A percentile compares a stretch with the other conserved stretches of the same genome.
phyloP scores from a whole-genome alignment of 805 yeast species.

The Nakazawaea anatomiae region DNA sequence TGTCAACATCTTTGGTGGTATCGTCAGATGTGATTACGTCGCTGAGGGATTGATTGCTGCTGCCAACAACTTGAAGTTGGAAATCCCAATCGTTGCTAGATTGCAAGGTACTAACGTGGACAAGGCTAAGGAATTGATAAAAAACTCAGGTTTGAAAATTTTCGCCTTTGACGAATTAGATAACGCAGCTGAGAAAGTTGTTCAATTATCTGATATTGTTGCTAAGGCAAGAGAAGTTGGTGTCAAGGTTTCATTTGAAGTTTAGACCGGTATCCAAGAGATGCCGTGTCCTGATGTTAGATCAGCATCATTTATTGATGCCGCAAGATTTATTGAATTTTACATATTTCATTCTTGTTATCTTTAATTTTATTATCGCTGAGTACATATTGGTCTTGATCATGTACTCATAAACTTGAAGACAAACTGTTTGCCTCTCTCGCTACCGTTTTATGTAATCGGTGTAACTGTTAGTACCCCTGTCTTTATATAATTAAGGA shows the following conservation, averaged over 20 bases:
- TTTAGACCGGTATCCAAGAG: neutral
- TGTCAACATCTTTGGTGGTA: constrained; percentile 98
- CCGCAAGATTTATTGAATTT: no score
- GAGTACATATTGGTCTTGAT: no score
- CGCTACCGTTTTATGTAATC: no score
- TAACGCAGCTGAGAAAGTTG: constrained; percentile 95
- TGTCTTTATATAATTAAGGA: no score
- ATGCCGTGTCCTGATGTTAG: no score
- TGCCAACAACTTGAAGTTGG: constrained; percentile 83
- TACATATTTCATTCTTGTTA: no score
- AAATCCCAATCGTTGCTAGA: constrained; percentile 95
- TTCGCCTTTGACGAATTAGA: constrained; percentile 89
- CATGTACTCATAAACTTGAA: no score
- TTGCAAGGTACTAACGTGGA: constrained; percentile 96
- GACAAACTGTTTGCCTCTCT: no score
- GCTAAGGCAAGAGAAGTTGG: constrained; percentile 15
- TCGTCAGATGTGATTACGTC: constrained; percentile 98
- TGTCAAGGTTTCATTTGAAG: constrained; percentile 15
- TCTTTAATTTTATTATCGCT: no score
- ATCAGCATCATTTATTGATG: no score
- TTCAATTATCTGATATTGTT: constrained; percentile 45
- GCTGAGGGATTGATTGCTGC: constrained; percentile 97
- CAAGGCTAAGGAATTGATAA: constrained; percentile 80
- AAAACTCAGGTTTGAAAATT: constrained; percentile 87
- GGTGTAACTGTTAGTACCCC: no score